A percentile compares a stretch with the other conserved stretches of the same genome.
These are phyloP conservation scores for Pseudogymnoascus sp. DNA, from an alignment of 2,329 filamentous ascomycete genomes.

Conservation along the genomic window DNA sequence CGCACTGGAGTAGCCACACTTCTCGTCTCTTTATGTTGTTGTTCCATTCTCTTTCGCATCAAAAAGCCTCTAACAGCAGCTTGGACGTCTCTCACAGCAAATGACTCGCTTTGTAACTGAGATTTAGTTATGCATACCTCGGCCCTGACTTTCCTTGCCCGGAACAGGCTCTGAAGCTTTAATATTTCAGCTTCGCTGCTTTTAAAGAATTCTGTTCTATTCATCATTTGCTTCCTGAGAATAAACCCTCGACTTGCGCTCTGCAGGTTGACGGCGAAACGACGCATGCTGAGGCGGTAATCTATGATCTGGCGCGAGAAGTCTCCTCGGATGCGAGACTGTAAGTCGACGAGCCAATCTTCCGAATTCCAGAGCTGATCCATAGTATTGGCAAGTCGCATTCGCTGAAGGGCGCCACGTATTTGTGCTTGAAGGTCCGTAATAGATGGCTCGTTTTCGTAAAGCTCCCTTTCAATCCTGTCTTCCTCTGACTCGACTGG, in stretches of 20 bases:
- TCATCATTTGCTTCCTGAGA: slow-evolving; percentile 53
- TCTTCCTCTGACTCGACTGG: slow-evolving; percentile 83
- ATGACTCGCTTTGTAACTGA: slow-evolving; percentile 54
- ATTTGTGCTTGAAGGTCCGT: slow-evolving; percentile 81
- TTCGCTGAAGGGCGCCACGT: slow-evolving; percentile 68
- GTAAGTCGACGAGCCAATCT: slow-evolving; percentile 68
- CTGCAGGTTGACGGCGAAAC: slow-evolving; percentile 73
- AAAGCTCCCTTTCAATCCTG: slow-evolving; percentile 71
- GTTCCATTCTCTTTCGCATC: slow-evolving; percentile 48
- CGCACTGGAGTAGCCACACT: slow-evolving; percentile 45
- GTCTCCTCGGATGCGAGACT: slow-evolving; percentile 79
- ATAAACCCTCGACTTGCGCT: slow-evolving; percentile 71
- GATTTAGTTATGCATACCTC: slow-evolving; percentile 49
- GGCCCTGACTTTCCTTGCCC: slow-evolving; percentile 57
- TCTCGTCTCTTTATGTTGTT: slow-evolving; percentile 42
- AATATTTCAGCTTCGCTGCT: slow-evolving; percentile 64
- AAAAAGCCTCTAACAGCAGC: slow-evolving; percentile 61
- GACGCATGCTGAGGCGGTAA: slow-evolving; percentile 76
- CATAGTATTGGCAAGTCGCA: slow-evolving; percentile 76
- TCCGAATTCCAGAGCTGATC: slow-evolving; percentile 84
- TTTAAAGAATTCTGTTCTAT: slow-evolving; percentile 61
- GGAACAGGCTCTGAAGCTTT: slow-evolving; percentile 72
- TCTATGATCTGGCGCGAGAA: slow-evolving; percentile 75
- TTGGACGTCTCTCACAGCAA: slow-evolving; percentile 59
- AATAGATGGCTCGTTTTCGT: slow-evolving; percentile 64